Evolutionary conservation across 441 rosid genomes (phyloP).

Genomic region (Kokia cookei): DNA sequence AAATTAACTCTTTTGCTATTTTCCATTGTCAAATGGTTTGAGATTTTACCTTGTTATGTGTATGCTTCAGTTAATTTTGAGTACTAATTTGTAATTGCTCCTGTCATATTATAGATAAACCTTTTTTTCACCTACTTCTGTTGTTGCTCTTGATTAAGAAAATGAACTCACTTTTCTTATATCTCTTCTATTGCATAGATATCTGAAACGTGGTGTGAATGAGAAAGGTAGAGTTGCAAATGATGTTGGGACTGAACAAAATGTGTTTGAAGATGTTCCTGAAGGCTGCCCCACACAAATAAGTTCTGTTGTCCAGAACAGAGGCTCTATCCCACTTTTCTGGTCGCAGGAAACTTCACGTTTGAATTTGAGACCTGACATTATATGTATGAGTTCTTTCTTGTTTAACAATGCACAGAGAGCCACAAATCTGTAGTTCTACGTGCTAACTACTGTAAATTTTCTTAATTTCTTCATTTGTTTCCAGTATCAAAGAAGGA

Average conservation of each 20-base stretch:
- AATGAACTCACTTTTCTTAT: slow-evolving; percentile 11
- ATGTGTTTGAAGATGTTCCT: slow-evolving; percentile 60
- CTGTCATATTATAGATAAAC: neutral
- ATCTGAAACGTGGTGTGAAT: slow-evolving; percentile 69
- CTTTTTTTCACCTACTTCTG: neutral
- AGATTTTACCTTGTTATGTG: neutral
- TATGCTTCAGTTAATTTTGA: neutral
- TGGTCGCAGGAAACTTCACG: slow-evolving; percentile 88
- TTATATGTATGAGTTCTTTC: slow-evolving; percentile 41
- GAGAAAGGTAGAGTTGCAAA: slow-evolving; percentile 85
- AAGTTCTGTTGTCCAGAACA: slow-evolving; percentile 67
- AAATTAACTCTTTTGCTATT: neutral
- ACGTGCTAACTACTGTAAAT: neutral
- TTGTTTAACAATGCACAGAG: neutral
- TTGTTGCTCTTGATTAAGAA: slow-evolving; percentile 2
- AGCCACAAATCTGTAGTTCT: neutral
- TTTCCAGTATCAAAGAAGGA: slow-evolving; percentile 38
- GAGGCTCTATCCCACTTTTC: slow-evolving; percentile 80
- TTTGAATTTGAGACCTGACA: slow-evolving; percentile 72
- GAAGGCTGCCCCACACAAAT: slow-evolving; percentile 42
- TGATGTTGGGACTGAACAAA: slow-evolving; percentile 84
- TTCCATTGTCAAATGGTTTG: neutral
- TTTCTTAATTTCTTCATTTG: slow-evolving; percentile 18
- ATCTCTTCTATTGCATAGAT: slow-evolving; percentile 29
- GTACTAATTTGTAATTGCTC: neutral